A percentile compares a stretch with the other conserved stretches of the same genome.
Conservation (phyloP, 345 rosid species). For the Moricandia moricandioides region DNA sequence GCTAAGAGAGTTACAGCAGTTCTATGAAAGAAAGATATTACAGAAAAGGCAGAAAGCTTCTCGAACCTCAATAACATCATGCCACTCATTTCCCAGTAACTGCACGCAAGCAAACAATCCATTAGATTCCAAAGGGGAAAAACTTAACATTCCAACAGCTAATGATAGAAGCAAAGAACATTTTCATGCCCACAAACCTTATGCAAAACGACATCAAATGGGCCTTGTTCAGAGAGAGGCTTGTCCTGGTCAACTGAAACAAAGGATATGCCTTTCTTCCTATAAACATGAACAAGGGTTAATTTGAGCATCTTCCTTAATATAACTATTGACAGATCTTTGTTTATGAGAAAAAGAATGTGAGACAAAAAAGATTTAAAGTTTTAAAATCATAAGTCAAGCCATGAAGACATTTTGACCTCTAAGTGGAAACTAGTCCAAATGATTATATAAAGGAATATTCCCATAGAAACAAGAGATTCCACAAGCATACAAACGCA, state of each 20-base stretch:
- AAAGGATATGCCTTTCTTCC: constrained; percentile 71
- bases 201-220: constrained; percentile 82
- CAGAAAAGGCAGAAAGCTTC: constrained; percentile 1
- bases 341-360: background rate
- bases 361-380: background rate
- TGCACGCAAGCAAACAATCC: constrained; percentile 35
- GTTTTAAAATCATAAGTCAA: constrained; percentile 1
- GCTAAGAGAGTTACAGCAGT: too few relatives aligned
- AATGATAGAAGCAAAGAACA: background rate
- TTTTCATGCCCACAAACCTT: constrained; percentile 51
- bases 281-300: constrained; percentile 36
- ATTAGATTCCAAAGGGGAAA: constrained; percentile 30
- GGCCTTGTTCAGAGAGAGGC: constrained; percentile 83
- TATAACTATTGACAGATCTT: background rate
- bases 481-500: background rate
- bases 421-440: constrained; percentile 9
- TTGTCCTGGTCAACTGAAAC: constrained; percentile 60
- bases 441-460: constrained; percentile 20
- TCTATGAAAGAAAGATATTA: too few relatives aligned
- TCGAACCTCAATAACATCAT: constrained; percentile 63
- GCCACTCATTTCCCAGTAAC: constrained; percentile 78
- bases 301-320: background rate
- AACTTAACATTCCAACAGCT: background rate
- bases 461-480: constrained; percentile 26
- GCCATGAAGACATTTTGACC: constrained; percentile 21